Base-by-base conservation (phyloP, 805 yeast genomes). In the Ogataea parapolymorpha region DNA sequence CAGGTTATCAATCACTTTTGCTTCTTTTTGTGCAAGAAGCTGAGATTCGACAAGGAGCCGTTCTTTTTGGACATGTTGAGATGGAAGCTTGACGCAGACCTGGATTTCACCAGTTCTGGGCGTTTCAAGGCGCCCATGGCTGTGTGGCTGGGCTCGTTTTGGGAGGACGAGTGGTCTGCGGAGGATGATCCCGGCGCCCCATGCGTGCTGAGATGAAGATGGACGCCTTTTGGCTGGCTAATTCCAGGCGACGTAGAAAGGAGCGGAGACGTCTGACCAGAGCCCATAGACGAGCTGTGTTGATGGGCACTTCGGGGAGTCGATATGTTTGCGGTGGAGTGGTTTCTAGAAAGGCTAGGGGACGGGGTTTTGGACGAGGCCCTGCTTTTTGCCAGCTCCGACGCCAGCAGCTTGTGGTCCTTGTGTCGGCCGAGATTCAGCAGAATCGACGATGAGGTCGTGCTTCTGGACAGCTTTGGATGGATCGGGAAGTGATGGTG, bases 261-360 rank as follows among this genome's bases (percentile, higher is more conserved):
- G 6, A 35, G 23, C 5, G 44, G 34, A 4, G 44, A 36, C 2
- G 40, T 27, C 14, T 37, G 41, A 8, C 35, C 41, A 1, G 38
- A 35, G n/a, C 25, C 45, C 18, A 14, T 23, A 14, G 18, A 42
- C 2, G 35, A 33, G 10, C 22, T 28, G 23, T 41, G 46, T 14
- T 30, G 35, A 7, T 30, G 35, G 10, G 34, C 24, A 26, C 26
- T 32, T 41, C 54, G 39, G 20, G 42, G 20, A 11, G 37, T 28
- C 7, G 42, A 26, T 14, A 59, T 35, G 32, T 65, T 70, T 7
- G 62, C 54, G 4, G 59, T 41, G 2, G 73, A 68, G 8, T 59
- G 67, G 42, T 59, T 63, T 41, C 73, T 53, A 0, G 74, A 69
- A 6, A 48, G 40, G 0, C 66, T 54, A 1, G 75, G 77, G 4